Percentiles rank a stretch among this genome's conserved stretches.
Evolutionary conservation across 306 rosid genomes (phyloP).

Genomic region (Dalbergia cultrata): DNA sequence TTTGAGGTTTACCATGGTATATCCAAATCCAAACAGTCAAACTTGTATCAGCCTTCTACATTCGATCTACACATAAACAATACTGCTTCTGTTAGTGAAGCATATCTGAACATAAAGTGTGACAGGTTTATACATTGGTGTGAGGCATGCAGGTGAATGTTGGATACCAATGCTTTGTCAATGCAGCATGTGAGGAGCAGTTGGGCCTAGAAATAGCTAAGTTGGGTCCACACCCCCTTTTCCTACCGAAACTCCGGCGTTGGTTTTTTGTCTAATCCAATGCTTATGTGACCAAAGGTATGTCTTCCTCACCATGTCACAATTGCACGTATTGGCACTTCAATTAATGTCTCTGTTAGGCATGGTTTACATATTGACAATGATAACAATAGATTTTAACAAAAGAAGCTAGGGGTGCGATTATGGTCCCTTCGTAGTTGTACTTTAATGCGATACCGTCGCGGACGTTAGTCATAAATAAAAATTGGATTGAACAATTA

Average conservation of each 20-base stretch:
- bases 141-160: slow-evolving; percentile 31
- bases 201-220: slow-evolving; percentile 43
- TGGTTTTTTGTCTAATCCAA: slow-evolving; percentile 39
- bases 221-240: slow-evolving; percentile 48
- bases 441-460: slow-evolving; percentile 17
- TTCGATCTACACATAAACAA: background rate
- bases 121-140: background rate
- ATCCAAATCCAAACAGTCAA: too few species aligned
- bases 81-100: background rate
- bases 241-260: slow-evolving; percentile 35
- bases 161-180: slow-evolving; percentile 12
- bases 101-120: background rate
- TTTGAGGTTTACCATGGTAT: too few species aligned
- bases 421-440: slow-evolving; percentile 12
- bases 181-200: slow-evolving; percentile 47
- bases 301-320: too few species aligned
- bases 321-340: too few species aligned
- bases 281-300: too few species aligned
- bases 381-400: too few species aligned
- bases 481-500: slow-evolving; percentile 13
- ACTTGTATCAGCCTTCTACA: background rate
- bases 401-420: background rate
- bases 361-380: too few species aligned
- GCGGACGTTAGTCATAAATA: slow-evolving; percentile 32
- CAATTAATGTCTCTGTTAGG: too few species aligned